These are phyloP conservation scores for Fusarium acutatum DNA, from an alignment of 2,329 filamentous ascomycete species.

Conservation along the genomic window DNA sequence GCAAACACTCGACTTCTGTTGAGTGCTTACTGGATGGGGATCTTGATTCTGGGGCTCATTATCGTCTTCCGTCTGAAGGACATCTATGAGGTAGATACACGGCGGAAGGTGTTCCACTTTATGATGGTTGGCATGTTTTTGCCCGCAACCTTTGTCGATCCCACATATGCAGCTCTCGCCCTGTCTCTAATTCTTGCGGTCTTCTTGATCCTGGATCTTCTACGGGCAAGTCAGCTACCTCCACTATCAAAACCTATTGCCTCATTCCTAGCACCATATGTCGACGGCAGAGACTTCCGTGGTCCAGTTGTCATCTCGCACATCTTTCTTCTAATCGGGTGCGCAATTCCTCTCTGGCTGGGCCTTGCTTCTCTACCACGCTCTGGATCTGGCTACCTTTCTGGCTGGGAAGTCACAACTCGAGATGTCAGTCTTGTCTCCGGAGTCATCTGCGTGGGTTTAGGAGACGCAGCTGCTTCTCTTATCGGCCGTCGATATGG, in stretches of 20 bases:
- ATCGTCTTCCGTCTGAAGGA: conserved; percentile 78
- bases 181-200: conserved; percentile 81
- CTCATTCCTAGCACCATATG: conserved; percentile 88
- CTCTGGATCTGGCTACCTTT: conserved; percentile 61
- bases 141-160: conserved; percentile 86
- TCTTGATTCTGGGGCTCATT: conserved; percentile 76
- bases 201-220: conserved; percentile 87
- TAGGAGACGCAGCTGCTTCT: conserved; percentile 93
- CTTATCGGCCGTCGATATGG: conserved; percentile 89
- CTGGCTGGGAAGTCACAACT: conserved; percentile 77
- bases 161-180: conserved; percentile 81
- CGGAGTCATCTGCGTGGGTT: conserved; percentile 91
- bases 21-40: conserved; percentile 74
- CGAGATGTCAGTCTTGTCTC: conserved; percentile 90
- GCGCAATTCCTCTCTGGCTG: conserved; percentile 93
- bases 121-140: conserved; percentile 98
- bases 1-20: conserved; percentile 85
- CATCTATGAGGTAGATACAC: conserved; percentile 90
- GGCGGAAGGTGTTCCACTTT: conserved; percentile 96
- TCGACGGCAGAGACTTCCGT: conserved; percentile 90
- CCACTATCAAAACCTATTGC: conserved; percentile 88
- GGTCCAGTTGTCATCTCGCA: conserved; percentile 96
- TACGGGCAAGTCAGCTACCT: conserved; percentile 90
- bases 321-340: conserved; percentile 94
- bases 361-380: conserved; percentile 76